phyloP scores from a whole-genome alignment of 106 monocot species.

The Allium fistulosum region DNA sequence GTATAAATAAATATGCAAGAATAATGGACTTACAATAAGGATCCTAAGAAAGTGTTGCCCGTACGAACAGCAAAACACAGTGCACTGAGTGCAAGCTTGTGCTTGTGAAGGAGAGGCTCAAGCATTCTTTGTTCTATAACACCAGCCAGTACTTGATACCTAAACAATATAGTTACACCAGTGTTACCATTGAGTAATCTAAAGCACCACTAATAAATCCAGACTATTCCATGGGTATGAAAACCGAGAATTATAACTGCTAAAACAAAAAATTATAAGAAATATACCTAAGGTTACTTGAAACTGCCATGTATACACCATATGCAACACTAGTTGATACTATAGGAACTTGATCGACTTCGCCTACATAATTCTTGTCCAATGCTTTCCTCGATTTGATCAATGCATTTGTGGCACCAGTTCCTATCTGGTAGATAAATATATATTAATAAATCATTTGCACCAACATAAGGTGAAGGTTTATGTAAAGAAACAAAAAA shows the following conservation, averaged over 20 bases:
- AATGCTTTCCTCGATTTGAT: conserved; percentile 61
- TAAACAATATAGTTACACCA: not conserved
- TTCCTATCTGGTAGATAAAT: conserved; percentile 55
- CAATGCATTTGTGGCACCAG: conserved; percentile 71
- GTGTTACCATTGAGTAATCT: too few relatives aligned
- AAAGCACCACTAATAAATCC: too few relatives aligned
- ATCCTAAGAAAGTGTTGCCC: conserved; percentile 86
- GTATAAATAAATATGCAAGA: not conserved
- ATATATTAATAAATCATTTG: too few relatives aligned
- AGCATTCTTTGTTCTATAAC: conserved; percentile 74
- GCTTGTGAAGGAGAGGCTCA: conserved; percentile 69
- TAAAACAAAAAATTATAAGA: not conserved
- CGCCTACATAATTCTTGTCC: conserved; percentile 59
- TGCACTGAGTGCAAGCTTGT: conserved; percentile 52
- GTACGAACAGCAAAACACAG: conserved; percentile 83
- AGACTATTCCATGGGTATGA: too few relatives aligned
- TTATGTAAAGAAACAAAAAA: too few relatives aligned
- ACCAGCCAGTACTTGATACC: conserved; percentile 78
- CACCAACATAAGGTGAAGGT: too few relatives aligned
- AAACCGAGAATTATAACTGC: too few relatives aligned
- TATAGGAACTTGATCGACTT: conserved; percentile 78
- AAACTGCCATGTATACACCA: conserved; percentile 95
- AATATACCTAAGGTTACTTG: conserved; percentile 90
- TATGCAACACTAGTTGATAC: conserved; percentile 83
- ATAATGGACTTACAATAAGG: conserved; percentile 49